Percentiles rank a stretch among this genome's conserved stretches.
phyloP scores from a whole-genome alignment of 208 protist genomes.

The Jaenimonas drosophilae region DNA sequence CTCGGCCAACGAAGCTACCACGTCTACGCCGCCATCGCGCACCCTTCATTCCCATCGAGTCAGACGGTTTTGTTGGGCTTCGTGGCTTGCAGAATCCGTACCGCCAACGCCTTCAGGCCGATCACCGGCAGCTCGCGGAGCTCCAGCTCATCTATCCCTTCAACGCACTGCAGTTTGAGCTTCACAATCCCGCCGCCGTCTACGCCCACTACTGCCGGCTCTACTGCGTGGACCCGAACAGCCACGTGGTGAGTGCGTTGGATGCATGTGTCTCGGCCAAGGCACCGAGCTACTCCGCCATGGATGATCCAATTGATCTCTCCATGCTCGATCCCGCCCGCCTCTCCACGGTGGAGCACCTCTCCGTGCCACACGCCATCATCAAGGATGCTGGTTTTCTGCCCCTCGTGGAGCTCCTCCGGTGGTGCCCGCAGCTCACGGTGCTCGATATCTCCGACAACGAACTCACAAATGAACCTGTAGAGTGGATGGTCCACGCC shows the following conservation, averaged over 20 bases:
- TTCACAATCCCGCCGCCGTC: background rate
- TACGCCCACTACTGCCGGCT: background rate
- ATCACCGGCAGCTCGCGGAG: background rate
- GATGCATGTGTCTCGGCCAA: no score
- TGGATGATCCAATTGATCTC: no score
- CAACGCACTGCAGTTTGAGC: background rate
- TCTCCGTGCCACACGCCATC: background rate
- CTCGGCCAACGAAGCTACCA: no score
- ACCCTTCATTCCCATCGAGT: no score
- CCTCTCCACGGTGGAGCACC: background rate
- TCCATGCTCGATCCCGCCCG: slow-evolving; percentile 1
- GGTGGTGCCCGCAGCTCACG: slow-evolving; percentile 3
- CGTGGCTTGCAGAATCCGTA: slow-evolving; percentile 1
- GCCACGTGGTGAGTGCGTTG: background rate
- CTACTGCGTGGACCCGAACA: background rate
- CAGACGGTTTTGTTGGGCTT: background rate
- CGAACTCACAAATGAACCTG: slow-evolving; percentile 9
- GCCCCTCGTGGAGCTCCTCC: slow-evolving; percentile 3
- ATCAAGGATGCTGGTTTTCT: background rate
- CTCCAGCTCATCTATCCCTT: slow-evolving; percentile 1
- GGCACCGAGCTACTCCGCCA: no score
- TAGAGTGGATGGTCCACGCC: slow-evolving; percentile 10
- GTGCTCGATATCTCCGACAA: slow-evolving; percentile 6
- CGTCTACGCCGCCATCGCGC: no score
- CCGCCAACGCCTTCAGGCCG: background rate